phyloP scores from a whole-genome alignment of 2,329 filamentous ascomycete species.

The Mariannaea sp. region DNA sequence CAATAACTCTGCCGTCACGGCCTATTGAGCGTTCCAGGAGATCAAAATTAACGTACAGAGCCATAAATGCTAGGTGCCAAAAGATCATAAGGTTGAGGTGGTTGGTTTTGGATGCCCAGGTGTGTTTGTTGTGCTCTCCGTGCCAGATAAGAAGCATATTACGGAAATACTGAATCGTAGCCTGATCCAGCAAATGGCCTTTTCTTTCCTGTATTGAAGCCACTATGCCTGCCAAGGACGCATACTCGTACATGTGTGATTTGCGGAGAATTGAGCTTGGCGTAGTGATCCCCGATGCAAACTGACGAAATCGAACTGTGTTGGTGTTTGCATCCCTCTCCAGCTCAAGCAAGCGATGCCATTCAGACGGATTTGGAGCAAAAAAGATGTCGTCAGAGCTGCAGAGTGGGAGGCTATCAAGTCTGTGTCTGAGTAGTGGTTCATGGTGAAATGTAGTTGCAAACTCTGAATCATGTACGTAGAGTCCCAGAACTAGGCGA shows the following conservation, averaged over 20 bases:
- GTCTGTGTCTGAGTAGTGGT: conserved; percentile 3
- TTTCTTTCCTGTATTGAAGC: background rate
- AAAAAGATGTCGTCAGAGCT: conserved; percentile 1
- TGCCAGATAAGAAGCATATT: conserved; percentile 1
- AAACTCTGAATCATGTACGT: conserved; percentile 12
- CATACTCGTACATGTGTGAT: conserved; percentile 3
- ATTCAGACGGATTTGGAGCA: conserved; percentile 1
- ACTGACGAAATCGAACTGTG: background rate
- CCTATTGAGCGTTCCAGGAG: conserved; percentile 8
- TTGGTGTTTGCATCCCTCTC: background rate
- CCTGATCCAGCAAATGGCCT: background rate
- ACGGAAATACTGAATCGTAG: background rate
- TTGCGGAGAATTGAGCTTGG: background rate
- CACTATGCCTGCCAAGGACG: background rate
- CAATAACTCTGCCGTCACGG: background rate
- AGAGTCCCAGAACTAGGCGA: background rate
- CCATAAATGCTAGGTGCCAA: conserved; percentile 8
- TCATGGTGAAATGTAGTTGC: conserved; percentile 10
- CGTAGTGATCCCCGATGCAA: background rate
- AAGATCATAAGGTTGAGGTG: background rate
- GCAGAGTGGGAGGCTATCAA: background rate
- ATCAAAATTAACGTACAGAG: background rate
- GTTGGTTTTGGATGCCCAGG: background rate
- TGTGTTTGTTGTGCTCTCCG: background rate
- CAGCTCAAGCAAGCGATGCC: background rate